Base-by-base conservation (phyloP, 2,329 filamentous ascomycete genomes). In the Fusarium chuoi region DNA sequence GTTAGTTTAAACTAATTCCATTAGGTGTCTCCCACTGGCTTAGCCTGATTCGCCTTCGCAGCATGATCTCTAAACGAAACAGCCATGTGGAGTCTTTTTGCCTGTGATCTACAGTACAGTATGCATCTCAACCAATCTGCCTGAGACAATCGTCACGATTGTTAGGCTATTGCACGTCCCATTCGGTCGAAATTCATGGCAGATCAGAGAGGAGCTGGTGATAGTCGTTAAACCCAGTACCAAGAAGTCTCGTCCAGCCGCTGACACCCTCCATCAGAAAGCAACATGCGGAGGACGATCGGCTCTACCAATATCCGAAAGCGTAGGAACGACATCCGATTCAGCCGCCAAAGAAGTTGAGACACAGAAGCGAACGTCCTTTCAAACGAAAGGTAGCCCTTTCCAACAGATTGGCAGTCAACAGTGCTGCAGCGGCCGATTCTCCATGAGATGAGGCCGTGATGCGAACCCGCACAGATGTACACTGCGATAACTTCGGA, bases 231-330 rank as follows among this genome's bases (percentile, higher is more conserved):
- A 15, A 11, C 15, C 10, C 5, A 12, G 42, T 8, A 44, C 12
- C 0, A 20, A 45, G 17, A 4, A 0, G 24, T 14, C 8, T 41
- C 0, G 5, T 41, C 2, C 22, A n/a, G 22, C 6, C 5, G 18
- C 24, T 28, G 3, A 28, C 8, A 11, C 18, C 24, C 24, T 18
- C 12, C 24, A 4, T 10, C 12, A 28, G 44, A 22, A 28, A 28
- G 24, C 24, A 7, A 15, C 8, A 13, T 0, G 11, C 12, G 24
- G 24, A 28, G 5, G 7, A 20, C 24, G 6, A 15, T 20, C 14
- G 33, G 33, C 33, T 35, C 2, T 35, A 35, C 33, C 18, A 46
- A 46, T 0, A 22, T 22, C 44, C 0, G 18, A 7, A 28, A 22
- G 24, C 24, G 6, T 7, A 20, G 17, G 18, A 26, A 5, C 5